These are phyloP conservation scores for Phytophthora hibernalis DNA, from an alignment of 352 stramenopile species.

Conservation along the genomic window DNA sequence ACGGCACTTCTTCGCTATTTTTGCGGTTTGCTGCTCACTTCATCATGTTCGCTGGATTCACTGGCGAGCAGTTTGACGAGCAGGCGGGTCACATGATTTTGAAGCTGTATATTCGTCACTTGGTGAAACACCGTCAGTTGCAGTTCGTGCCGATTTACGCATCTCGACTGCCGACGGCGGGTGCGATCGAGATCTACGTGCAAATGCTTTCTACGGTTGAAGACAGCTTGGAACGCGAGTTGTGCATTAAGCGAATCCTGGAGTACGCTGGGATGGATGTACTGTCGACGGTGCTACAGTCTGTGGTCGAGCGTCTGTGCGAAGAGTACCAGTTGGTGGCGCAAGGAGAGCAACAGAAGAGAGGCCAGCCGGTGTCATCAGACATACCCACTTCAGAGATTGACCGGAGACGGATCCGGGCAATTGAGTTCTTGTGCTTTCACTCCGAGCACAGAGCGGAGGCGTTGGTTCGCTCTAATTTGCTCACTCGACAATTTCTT, in stretches of 20 bases:
- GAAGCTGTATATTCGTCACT: constrained; percentile 84
- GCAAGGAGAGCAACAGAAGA: constrained; percentile 37
- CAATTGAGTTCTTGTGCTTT: constrained; percentile 82
- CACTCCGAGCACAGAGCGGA: constrained; percentile 72
- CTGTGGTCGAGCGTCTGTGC: constrained; percentile 61
- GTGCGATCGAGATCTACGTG: constrained; percentile 74
- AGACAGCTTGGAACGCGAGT: constrained; percentile 66
- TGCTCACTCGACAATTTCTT: constrained; percentile 76
- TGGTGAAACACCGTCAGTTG: constrained; percentile 81
- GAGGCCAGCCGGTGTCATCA: constrained; percentile 24
- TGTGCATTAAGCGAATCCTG: constrained; percentile 72
- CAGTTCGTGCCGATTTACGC: constrained; percentile 82
- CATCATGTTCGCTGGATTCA: constrained; percentile 75
- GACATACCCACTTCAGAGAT: constrained; percentile 46
- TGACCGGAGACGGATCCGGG: constrained; percentile 69
- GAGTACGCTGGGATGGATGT: constrained; percentile 73
- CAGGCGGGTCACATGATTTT: constrained; percentile 78
- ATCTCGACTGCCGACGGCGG: constrained; percentile 63
- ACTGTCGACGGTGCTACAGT: constrained; percentile 64
- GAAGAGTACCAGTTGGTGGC: constrained; percentile 40
- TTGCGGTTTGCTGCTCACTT: constrained; percentile 86
- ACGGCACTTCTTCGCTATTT: constrained; percentile 62
- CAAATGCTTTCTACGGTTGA: constrained; percentile 74
- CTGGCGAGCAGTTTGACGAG: constrained; percentile 70
- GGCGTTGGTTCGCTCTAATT: constrained; percentile 61